phyloP scores from a whole-genome alignment of 495 filamentous ascomycete species.

The Penicillium paradoxum region DNA sequence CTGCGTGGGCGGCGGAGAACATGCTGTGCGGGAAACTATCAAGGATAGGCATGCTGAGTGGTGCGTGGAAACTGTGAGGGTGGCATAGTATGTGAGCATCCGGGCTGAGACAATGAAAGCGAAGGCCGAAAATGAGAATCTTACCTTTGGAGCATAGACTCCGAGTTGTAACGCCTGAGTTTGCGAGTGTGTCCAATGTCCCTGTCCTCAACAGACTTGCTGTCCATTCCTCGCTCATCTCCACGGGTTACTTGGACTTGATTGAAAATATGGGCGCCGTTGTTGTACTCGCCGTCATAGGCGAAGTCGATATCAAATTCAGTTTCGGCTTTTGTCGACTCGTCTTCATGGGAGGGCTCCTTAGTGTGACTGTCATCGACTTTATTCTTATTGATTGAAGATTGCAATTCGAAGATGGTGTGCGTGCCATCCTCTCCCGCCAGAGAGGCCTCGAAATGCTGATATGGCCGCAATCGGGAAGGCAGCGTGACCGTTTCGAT shows the following conservation, averaged over 20 bases:
- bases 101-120: conserved; percentile 4
- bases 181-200: conserved; percentile 33
- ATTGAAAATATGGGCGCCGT: conserved; percentile 57
- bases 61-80: conserved; percentile 48
- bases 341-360: conserved; percentile 15
- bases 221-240: conserved; percentile 35
- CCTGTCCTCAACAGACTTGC: conserved; percentile 18
- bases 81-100: background rate
- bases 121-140: conserved; percentile 18
- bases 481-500: conserved; percentile 79
- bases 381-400: conserved; percentile 39
- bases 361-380: conserved; percentile 12
- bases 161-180: conserved; percentile 32
- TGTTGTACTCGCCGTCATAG: conserved; percentile 34
- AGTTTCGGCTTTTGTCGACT: conserved; percentile 20
- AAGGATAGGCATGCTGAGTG: conserved; percentile 67
- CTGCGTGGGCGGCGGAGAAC: conserved; percentile 38
- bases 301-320: conserved; percentile 58
- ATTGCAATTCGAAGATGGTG: conserved; percentile 69
- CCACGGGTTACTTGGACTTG: conserved; percentile 48
- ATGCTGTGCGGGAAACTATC: conserved; percentile 75
- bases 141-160: conserved; percentile 58
- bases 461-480: conserved; percentile 57
- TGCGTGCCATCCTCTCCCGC: conserved; percentile 71
- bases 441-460: conserved; percentile 64